phyloP scores from a whole-genome alignment of 192 early-diverging fungal species.

The Podila epigama region DNA sequence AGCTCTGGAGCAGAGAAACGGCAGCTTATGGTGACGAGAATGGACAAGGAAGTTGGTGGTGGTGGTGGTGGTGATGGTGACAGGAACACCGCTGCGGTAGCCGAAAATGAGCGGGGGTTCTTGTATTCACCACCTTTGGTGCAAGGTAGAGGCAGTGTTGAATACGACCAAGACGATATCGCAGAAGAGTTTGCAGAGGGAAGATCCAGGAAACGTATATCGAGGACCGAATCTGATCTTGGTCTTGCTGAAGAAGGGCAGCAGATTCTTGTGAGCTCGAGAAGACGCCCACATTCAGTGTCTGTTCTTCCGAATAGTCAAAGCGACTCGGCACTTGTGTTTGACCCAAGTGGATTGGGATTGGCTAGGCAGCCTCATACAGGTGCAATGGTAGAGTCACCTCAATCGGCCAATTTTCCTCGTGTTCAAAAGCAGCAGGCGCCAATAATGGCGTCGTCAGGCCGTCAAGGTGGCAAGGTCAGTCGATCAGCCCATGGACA shows the following conservation, averaged over 20 bases:
- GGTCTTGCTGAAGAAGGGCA: too few relatives aligned
- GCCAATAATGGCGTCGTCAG: neutral
- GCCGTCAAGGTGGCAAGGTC: neutral
- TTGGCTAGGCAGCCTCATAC: too few relatives aligned
- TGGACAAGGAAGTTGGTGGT: neutral
- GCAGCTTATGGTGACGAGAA: neutral
- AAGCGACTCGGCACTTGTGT: neutral
- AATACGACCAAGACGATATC: neutral
- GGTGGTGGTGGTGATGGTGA: neutral
- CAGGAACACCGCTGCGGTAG: neutral
- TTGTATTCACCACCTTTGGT: neutral
- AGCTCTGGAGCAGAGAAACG: constrained; percentile 26
- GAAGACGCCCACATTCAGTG: neutral
- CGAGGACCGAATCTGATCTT: constrained; percentile 11
- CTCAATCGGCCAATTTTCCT: too few relatives aligned
- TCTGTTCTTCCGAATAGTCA: neutral
- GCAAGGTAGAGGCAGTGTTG: neutral
- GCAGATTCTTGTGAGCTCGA: too few relatives aligned
- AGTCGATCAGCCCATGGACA: constrained; percentile 9
- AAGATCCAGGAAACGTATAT: constrained; percentile 20
- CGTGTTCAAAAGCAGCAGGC: neutral
- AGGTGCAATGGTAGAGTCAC: too few relatives aligned
- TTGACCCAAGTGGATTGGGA: too few relatives aligned
- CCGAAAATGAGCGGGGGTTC: neutral
- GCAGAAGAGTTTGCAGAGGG: neutral